A percentile compares a stretch with the other conserved stretches of the same genome.
Conservation (phyloP, 1,284 basidiomycete species). For the Ustilago trichophora region DNA sequence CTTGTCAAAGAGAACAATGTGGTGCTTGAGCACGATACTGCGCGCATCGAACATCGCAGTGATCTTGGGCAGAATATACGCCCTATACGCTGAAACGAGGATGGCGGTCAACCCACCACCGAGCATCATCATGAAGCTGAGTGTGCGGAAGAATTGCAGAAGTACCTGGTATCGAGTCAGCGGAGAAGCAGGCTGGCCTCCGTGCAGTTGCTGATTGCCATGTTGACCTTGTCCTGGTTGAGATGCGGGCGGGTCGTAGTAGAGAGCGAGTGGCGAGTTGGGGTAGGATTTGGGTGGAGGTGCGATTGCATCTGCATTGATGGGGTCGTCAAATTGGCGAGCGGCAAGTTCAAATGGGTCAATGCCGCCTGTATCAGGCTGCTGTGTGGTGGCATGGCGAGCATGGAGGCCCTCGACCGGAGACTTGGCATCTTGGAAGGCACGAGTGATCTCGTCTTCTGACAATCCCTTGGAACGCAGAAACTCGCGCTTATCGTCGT, state of each 20-base stretch:
- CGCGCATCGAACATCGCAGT: conserved; percentile 54
- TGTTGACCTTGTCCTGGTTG: neutral
- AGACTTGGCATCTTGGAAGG: conserved; percentile 50
- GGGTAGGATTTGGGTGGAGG: conserved; percentile 55
- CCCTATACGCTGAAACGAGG: conserved; percentile 50
- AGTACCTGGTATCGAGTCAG: conserved; percentile 58
- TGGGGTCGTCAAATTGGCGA: conserved; percentile 53
- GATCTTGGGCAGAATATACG: conserved; percentile 56
- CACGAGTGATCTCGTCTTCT: conserved; percentile 54
- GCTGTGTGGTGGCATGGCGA: neutral
- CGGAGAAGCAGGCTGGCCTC: conserved; percentile 16
- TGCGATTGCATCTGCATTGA: conserved; percentile 25
- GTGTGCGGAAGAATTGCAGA: conserved; percentile 55
- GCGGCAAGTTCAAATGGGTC: conserved; percentile 49
- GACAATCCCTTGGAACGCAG: conserved; percentile 57
- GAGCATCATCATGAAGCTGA: conserved; percentile 58
- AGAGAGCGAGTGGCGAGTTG: conserved; percentile 57
- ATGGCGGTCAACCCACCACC: conserved; percentile 57
- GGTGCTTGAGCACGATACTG: conserved; percentile 49
- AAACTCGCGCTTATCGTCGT: conserved; percentile 52
- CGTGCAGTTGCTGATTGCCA: neutral
- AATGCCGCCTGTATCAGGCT: conserved; percentile 3
- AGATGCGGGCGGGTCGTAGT: conserved; percentile 41
- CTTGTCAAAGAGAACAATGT: conserved; percentile 47
- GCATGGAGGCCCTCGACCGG: conserved; percentile 30